phyloP scores from a whole-genome alignment of 305 asterid species.

The Fraxinus floribunda region DNA sequence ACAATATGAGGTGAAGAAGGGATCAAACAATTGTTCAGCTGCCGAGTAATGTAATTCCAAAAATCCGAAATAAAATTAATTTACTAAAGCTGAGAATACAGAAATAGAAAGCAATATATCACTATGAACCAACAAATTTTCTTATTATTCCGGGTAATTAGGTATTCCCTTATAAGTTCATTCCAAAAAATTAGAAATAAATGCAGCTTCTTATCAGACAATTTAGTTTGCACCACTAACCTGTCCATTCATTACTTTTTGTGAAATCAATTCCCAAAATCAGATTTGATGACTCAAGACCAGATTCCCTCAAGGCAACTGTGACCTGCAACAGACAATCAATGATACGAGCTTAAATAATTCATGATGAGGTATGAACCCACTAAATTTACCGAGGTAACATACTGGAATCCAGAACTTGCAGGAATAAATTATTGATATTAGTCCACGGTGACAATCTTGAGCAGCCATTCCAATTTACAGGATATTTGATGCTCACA shows the following conservation, averaged over 20 bases:
- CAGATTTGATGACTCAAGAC: slow-evolving; percentile 82
- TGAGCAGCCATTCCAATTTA: not conserved
- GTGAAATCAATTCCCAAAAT: slow-evolving; percentile 85
- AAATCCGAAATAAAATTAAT: not conserved
- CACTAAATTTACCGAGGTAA: slow-evolving; percentile 3
- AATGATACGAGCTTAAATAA: not conserved
- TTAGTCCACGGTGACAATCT: slow-evolving; percentile 5
- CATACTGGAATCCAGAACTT: slow-evolving; percentile 4
- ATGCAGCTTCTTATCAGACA: slow-evolving; percentile 23
- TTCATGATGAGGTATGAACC: slow-evolving; percentile 13
- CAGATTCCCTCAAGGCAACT: slow-evolving; percentile 64
- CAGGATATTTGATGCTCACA: not conserved
- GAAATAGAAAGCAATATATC: not conserved
- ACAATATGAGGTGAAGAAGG: slow-evolving; percentile 1
- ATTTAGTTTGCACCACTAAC: slow-evolving; percentile 32
- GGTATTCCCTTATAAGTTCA: slow-evolving; percentile 4
- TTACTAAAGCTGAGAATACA: slow-evolving; percentile 1
- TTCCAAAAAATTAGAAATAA: not conserved
- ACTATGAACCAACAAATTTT: not conserved
- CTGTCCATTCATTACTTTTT: slow-evolving; percentile 90
- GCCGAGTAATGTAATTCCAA: not conserved
- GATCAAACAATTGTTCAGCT: not conserved
- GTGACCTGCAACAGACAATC: slow-evolving; percentile 52
- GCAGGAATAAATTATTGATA: slow-evolving; percentile 1
- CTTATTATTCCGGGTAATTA: not conserved